phyloP scores from a whole-genome alignment of 2,329 filamentous ascomycete species.

The Sarocladium kiliense region DNA sequence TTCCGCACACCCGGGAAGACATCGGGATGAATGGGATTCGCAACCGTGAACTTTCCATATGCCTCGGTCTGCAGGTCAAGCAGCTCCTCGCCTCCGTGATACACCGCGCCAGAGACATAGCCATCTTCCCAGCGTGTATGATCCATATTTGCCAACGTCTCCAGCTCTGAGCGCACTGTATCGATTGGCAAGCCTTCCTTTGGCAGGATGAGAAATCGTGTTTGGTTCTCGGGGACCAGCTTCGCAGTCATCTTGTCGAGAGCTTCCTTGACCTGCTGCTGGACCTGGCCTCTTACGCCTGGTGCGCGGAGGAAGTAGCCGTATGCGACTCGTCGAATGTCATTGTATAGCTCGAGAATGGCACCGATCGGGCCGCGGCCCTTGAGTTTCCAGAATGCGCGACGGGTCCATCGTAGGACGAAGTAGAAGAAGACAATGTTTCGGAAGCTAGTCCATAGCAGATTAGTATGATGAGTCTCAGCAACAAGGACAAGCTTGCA shows the following conservation, averaged over 20 bases:
- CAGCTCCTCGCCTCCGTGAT: slow-evolving; percentile 83
- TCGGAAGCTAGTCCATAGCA: slow-evolving; percentile 54
- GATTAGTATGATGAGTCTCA: slow-evolving; percentile 6
- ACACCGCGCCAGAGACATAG: slow-evolving; percentile 88
- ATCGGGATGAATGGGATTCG: slow-evolving; percentile 96
- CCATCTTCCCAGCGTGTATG: slow-evolving; percentile 98
- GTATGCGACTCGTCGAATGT: slow-evolving; percentile 69
- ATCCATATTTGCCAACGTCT: slow-evolving; percentile 75
- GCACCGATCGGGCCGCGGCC: slow-evolving; percentile 85
- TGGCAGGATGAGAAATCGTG: slow-evolving; percentile 70
- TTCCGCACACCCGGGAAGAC: slow-evolving; percentile 97
- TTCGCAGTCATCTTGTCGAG: slow-evolving; percentile 78
- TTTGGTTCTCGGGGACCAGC: slow-evolving; percentile 69
- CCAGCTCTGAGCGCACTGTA: slow-evolving; percentile 72
- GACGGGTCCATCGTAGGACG: slow-evolving; percentile 75
- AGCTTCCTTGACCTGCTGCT: slow-evolving; percentile 76
- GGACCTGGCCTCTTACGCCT: slow-evolving; percentile 79
- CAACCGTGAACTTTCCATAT: slow-evolving; percentile 88
- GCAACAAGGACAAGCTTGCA: slow-evolving; percentile 15
- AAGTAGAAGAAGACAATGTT: slow-evolving; percentile 90
- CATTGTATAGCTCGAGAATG: slow-evolving; percentile 66
- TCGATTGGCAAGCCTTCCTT: slow-evolving; percentile 80
- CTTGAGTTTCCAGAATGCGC: slow-evolving; percentile 75
- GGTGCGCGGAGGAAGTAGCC: slow-evolving; percentile 81
- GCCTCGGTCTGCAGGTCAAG: slow-evolving; percentile 85